These are phyloP conservation scores for Musa beccarii DNA, from an alignment of 176 grass and related monocot species.

Conservation along the genomic window DNA sequence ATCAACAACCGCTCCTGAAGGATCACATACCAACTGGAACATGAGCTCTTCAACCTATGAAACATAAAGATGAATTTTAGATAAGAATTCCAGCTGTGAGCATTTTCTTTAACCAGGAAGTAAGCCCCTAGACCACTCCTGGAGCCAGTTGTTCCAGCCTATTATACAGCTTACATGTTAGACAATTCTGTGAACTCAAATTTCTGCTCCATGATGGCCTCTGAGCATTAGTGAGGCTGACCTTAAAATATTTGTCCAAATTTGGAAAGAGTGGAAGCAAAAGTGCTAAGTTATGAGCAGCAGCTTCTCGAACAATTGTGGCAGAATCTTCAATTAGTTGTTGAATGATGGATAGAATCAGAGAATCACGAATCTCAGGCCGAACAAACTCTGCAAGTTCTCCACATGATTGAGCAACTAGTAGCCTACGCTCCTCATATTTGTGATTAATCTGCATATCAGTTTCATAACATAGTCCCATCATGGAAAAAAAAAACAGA, in stretches of 20 bases:
- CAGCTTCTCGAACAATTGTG: conserved; percentile 81
- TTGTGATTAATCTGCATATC: conserved; percentile 92
- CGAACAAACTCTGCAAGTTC: conserved; percentile 82
- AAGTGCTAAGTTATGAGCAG: conserved; percentile 78
- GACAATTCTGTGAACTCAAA: conserved; percentile 37
- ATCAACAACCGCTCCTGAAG: conserved; percentile 78
- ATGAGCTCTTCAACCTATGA: conserved; percentile 90
- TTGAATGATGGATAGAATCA: conserved; percentile 97
- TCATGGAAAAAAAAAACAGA: background rate
- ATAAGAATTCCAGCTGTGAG: conserved; percentile 21
- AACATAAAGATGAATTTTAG: conserved; percentile 27
- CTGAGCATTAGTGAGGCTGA: conserved; percentile 47
- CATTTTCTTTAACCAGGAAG: conserved; percentile 20
- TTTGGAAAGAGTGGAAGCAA: conserved; percentile 90
- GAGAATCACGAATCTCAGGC: conserved; percentile 88
- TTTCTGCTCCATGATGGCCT: conserved; percentile 35
- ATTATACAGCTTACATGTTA: conserved; percentile 32
- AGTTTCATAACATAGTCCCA: background rate
- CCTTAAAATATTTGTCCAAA: conserved; percentile 92
- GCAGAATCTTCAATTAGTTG: conserved; percentile 94
- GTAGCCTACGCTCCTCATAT: conserved; percentile 79
- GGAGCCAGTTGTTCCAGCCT: conserved; percentile 24
- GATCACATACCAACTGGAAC: conserved; percentile 90
- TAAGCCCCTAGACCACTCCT: conserved; percentile 10
- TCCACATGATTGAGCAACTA: conserved; percentile 93